Base-by-base conservation (phyloP, 1,284 basidiomycete species). In the Salmacisia buchloeana region DNA sequence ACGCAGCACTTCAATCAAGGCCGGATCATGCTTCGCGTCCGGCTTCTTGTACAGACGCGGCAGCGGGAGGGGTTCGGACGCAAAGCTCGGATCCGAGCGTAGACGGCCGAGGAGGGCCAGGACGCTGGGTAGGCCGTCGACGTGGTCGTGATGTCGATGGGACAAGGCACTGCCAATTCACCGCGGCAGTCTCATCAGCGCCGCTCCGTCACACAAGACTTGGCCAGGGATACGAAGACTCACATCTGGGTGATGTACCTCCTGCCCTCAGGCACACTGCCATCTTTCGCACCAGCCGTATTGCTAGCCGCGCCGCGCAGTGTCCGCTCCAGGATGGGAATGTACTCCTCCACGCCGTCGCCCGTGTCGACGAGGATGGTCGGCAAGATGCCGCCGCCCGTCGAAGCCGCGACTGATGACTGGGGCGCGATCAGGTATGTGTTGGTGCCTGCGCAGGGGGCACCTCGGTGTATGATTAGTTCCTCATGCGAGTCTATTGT, bases 91-190 rank as follows among this genome's bases (percentile, higher is more conserved):
- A 36, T 72, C 62, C 2, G 62, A 46, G 7, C 79, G 78, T 21
- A 79, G 65, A 31, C 82, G 80, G 23, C 84, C 82, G 1, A 96
- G 84, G 52, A 90, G 84, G 0, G 75, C 74, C 0, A 97, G 85
- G 0, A 97, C 87, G 31, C 85, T 82, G 0, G 85, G 85, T 3
- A 96, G 82, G 2, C 93, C 94, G 5, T 85, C 85, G 61, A 88
- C 84, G 72, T 97, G 94, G 80, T 97, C 94, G 45, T 84, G 83
- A 76, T 97, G 94, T 83, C 88, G 88, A 79, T 97, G 94, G 0
- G 92, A 92, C 54, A 97, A 82, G 71, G 97, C 84, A 74, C 97
- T 90, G 77, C 94, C 90, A 21, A 89, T 89, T 52, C 94, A 13
- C 38, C 29, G 12, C 6, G 29, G 21, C 35, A n/a, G 34, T 15